Base-by-base conservation (phyloP, 352 stramenopile species). In the Globisporangium splendens region DNA sequence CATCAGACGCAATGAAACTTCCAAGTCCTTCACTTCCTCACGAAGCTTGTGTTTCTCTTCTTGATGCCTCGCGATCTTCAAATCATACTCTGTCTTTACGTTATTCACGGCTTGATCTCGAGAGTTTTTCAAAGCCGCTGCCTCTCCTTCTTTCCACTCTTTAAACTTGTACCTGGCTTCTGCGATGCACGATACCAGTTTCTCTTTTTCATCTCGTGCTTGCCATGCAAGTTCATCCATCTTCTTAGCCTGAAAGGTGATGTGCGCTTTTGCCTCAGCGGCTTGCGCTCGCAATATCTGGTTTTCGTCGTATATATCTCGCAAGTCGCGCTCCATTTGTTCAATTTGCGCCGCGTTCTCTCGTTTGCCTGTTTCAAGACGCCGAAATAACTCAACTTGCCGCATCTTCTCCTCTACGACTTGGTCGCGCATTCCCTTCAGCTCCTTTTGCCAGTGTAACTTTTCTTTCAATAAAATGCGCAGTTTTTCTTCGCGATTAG, bases 1-100 rank as follows among this genome's bases (percentile, higher is more conserved):
- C 65, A 89, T 66, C 0, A 89, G 51, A 20, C 76, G 72, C 15
- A 87, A 61, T 10, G 79, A 84, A 6, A 88, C 81, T 43, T 89
- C 81, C 12, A 91, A 65, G 50, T 91, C 81, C 46, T 87, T 83
- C 11, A 88, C 78, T 47, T 89, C 88, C 4, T 89, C 80, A 1
- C 80, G 76, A 1, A 91, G 54, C 54, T 91, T 91, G 33, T 88
- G 69, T 46, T 87, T 91, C 48, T 91, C 81, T 28, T 88, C 75
- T 52, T 86, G 81, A 44, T 88, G 81, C 10, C 77, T 66, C 5
- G 74, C 71, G 46, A 89, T 73, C 53, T 88, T 87, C 20, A 89
- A 51, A 21, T 89, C 81, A 44, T 83, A 87, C 55, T 88, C 81
- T 0, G 79, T 81, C 46, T 73, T 82, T 11, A 88, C 35, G 14